Percentiles rank a stretch among this genome's conserved stretches.
phyloP scores from a whole-genome alignment of 805 yeast species.

The Ascoidea tarda region DNA sequence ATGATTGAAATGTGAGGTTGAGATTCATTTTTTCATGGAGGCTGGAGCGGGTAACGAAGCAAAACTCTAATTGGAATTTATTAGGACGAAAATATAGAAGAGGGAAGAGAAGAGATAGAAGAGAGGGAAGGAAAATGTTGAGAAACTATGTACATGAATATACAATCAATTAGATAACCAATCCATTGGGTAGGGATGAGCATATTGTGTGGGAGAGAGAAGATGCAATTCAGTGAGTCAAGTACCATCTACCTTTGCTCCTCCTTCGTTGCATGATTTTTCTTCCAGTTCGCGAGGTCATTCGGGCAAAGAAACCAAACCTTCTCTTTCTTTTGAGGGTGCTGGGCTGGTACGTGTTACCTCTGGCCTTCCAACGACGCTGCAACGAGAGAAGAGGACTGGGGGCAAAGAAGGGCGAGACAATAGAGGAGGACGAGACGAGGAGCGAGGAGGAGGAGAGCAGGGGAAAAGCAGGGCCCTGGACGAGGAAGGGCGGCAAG shows the following conservation, averaged over 20 bases:
- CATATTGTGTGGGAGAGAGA: background rate
- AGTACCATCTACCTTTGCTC: conserved; percentile 87
- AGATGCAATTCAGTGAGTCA: conserved; percentile 44
- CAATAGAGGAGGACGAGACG: background rate
- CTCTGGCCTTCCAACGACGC: conserved; percentile 75
- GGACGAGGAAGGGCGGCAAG: background rate
- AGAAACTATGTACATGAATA: background rate
- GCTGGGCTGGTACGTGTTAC: conserved; percentile 91
- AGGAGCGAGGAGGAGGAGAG: background rate
- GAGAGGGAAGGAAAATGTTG: too few relatives aligned
- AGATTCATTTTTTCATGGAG: too few relatives aligned
- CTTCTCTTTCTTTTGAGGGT: conserved; percentile 82
- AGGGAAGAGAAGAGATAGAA: too few relatives aligned
- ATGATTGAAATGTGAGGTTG: too few relatives aligned
- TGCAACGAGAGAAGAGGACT: conserved; percentile 18
- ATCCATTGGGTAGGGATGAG: too few relatives aligned
- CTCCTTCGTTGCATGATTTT: conserved; percentile 65
- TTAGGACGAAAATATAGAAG: too few relatives aligned
- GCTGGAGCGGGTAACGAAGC: too few relatives aligned
- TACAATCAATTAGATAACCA: too few relatives aligned
- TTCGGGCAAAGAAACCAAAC: conserved; percentile 79
- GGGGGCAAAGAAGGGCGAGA: background rate
- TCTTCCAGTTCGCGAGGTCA: conserved; percentile 61
- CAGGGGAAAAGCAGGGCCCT: background rate
- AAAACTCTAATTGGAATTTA: too few relatives aligned